These are phyloP conservation scores for Candida orba DNA, from an alignment of 805 yeast genomes.

Conservation along the genomic window DNA sequence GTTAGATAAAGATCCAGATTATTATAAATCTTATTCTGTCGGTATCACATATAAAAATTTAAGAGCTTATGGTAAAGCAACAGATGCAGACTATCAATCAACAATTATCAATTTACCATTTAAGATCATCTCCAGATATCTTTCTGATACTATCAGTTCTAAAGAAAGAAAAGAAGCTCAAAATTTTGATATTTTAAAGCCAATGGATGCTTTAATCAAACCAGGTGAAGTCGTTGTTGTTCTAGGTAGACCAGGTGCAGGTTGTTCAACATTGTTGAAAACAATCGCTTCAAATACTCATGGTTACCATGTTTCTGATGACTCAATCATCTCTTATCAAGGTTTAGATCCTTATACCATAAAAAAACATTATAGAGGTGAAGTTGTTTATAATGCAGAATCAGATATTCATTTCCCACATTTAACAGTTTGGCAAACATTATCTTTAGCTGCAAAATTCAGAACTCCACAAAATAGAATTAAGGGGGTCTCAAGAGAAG, in stretches of 20 bases:
- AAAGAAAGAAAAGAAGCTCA: constrained; percentile 20
- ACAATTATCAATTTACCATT: constrained; percentile 42
- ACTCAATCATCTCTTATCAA: constrained; percentile 41
- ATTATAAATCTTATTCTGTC: constrained; percentile 48
- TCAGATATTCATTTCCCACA: constrained; percentile 59
- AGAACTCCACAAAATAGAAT: constrained; percentile 53
- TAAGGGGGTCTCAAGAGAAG: constrained; percentile 41
- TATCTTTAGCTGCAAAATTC: constrained; percentile 45
- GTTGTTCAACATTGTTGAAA: constrained; percentile 56
- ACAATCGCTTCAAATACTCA: constrained; percentile 48
- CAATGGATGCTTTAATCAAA: constrained; percentile 47
- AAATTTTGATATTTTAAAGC: constrained; percentile 39
- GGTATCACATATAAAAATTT: constrained; percentile 54
- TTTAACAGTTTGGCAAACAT: constrained; percentile 54
- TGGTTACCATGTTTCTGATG: constrained; percentile 43
- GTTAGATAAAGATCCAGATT: constrained; percentile 48
- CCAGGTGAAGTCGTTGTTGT: constrained; percentile 71
- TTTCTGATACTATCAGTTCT: constrained; percentile 13
- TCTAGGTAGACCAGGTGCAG: constrained; percentile 74
- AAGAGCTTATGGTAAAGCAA: constrained; percentile 53
- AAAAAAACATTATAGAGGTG: constrained; percentile 45
- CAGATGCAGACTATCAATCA: constrained; percentile 59
- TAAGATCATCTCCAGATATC: constrained; percentile 16
- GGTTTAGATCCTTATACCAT: constrained; percentile 42
- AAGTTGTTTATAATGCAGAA: constrained; percentile 58